Conservation (phyloP, 805 yeast species). For the Kodamaea leandrae region DNA sequence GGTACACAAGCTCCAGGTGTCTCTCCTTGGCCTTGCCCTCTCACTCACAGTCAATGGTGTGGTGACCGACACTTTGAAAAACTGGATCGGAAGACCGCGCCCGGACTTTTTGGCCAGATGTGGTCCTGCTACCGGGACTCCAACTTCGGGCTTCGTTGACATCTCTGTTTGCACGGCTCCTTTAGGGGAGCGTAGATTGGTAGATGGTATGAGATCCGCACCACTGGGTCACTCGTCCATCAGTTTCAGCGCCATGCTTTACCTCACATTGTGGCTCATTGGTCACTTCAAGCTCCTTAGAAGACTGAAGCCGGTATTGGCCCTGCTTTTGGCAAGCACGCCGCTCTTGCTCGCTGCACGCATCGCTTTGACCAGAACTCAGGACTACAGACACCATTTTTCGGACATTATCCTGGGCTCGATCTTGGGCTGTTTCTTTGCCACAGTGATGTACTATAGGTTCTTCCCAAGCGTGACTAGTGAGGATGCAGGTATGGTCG, state of each 20-base stretch:
- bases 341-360: constrained; percentile 30
- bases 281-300: constrained; percentile 25
- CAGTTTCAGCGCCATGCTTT: constrained; percentile 32
- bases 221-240: constrained; percentile 43
- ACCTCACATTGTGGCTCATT: constrained; percentile 31
- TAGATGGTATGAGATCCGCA: constrained; percentile 41
- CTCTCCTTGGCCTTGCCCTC: constrained; percentile 29
- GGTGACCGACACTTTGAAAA: constrained; percentile 36
- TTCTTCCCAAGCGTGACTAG: constrained; percentile 12
- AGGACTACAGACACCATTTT: constrained; percentile 39
- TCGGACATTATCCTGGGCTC: constrained; percentile 31
- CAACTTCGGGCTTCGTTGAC: constrained; percentile 23
- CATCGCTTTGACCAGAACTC: constrained; percentile 32
- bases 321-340: constrained; percentile 15
- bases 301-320: constrained; percentile 18
- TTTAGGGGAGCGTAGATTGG: constrained; percentile 24
- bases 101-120: constrained; percentile 36
- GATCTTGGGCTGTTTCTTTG: constrained; percentile 23
- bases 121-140: constrained; percentile 26
- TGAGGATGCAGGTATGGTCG: constrained; percentile 11
- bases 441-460: constrained; percentile 13
- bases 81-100: constrained; percentile 31
- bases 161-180: constrained; percentile 34
- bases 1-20: constrained; percentile 28
- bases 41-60: constrained; percentile 31